Base-by-base conservation (phyloP, 1,139 yeast genomes). In the Candida neerlandica region DNA sequence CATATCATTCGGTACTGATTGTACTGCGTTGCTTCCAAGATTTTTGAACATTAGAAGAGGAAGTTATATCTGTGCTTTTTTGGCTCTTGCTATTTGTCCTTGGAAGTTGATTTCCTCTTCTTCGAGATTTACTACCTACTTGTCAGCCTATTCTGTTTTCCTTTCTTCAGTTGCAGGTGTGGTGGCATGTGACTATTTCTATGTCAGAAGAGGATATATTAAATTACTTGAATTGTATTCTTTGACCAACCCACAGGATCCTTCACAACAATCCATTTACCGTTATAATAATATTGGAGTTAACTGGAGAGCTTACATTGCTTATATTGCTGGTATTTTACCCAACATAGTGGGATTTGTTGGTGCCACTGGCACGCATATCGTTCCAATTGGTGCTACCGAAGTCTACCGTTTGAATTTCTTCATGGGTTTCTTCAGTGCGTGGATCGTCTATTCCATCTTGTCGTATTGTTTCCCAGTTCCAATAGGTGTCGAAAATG, bases 301-400 rank as follows among this genome's bases (percentile, higher is more conserved):
- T 65, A 89, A 90, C 64, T 89, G 96, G 96, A 80, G 96, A 62
- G 92, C 90, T 0, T 78, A 80, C 51, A 81, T 72, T 32, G 90
- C 92, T 1, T 87, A 87, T 64, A 65, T 86, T 51, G 75, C 86
- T 58, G 95, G 95, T 53, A 83, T 89, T 49, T 73, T 85, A 46
- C 95, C 96, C 46, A 90, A 89, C 63, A 84, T 90, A 59, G 90
- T 87, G 35, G 97, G 97, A 2, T 90, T 90, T 60, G 95, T 88
- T 26, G 96, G 96, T 53, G 91, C 86, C 5, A 83, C 85, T 15
- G 89, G 85, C 23, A 79, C 72, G 48, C 75, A 71, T 54, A 60
- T 60, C 10, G 92, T 90, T n/a, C 95, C 96, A 9, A 73, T 78
- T 49, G 96, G 95, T 27, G 96, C 96, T 2, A 79, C 83, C 42